These are phyloP conservation scores for Pichia nanzhaoensis DNA, from an alignment of 805 yeast species.

Conservation along the genomic window DNA sequence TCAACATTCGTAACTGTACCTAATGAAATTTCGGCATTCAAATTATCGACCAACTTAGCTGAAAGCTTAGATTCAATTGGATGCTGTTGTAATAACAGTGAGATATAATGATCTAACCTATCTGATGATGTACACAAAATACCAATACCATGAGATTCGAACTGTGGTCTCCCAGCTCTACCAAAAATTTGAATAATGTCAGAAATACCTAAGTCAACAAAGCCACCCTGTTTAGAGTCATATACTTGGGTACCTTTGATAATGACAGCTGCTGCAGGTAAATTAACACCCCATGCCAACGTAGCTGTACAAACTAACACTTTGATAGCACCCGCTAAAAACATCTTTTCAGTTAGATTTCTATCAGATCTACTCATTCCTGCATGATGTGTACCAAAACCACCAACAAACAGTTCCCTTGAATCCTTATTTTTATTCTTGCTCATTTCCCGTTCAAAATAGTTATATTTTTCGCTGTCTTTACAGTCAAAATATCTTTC, in stretches of 20 bases:
- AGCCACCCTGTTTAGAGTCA: constrained; percentile 92
- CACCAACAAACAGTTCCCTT: constrained; percentile 69
- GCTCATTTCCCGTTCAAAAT: constrained; percentile 57
- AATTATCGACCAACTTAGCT: constrained; percentile 76
- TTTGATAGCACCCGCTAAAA: constrained; percentile 74
- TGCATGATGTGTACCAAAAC: constrained; percentile 95
- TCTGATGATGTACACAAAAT: constrained; percentile 80
- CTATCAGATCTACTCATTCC: constrained; percentile 92
- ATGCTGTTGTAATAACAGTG: constrained; percentile 85
- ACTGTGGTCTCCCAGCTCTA: constrained; percentile 99
- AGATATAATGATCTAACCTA: constrained; percentile 78
- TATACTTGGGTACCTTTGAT: constrained; percentile 96
- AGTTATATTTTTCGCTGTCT: constrained; percentile 35
- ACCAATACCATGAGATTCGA: constrained; percentile 88
- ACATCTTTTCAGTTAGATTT: constrained; percentile 82
- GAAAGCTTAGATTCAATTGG: constrained; percentile 87
- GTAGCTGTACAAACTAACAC: constrained; percentile 96
- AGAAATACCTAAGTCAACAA: constrained; percentile 85
- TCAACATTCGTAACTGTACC: constrained; percentile 94
- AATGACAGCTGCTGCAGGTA: constrained; percentile 97
- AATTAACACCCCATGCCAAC: constrained; percentile 98
- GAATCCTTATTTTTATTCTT: constrained; percentile 72
- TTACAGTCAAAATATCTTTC: constrained; percentile 51
- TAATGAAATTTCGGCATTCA: constrained; percentile 92
- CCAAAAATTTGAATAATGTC: constrained; percentile 98